A percentile compares a stretch with the other conserved stretches of the same genome.
Conservation (phyloP, 176 grass and related monocot species). For the Elymus sibiricus region DNA sequence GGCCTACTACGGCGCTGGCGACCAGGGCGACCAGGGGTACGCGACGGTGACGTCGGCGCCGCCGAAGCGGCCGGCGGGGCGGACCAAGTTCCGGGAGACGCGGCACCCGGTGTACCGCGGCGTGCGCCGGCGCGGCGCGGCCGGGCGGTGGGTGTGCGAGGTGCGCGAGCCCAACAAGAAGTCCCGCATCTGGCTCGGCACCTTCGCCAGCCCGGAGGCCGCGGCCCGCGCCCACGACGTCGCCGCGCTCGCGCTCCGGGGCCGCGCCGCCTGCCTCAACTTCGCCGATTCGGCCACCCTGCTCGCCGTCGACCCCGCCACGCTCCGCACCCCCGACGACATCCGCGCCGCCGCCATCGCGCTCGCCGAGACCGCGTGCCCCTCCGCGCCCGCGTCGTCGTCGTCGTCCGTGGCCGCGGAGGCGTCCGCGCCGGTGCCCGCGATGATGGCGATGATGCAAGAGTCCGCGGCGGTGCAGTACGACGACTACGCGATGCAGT, state of each 20-base stretch:
- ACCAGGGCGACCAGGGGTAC: slow-evolving; percentile 4
- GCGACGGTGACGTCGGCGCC: slow-evolving; percentile 57
- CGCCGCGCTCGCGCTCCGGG: slow-evolving; percentile 64
- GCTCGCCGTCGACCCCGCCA: slow-evolving; percentile 46
- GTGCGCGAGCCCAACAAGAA: slow-evolving; percentile 85
- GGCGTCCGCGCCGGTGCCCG: neutral
- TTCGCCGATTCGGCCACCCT: slow-evolving; percentile 74
- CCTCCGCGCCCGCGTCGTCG: neutral
- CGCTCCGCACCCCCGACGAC: slow-evolving; percentile 55
- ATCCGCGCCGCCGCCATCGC: slow-evolving; percentile 73
- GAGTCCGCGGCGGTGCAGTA: neutral
- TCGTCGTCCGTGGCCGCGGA: neutral
- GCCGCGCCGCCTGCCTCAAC: slow-evolving; percentile 57
- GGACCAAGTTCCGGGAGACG: slow-evolving; percentile 94
- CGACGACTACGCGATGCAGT: slow-evolving; percentile 30
- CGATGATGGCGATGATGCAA: neutral
- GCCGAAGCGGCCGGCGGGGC: slow-evolving; percentile 63
- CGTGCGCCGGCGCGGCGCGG: slow-evolving; percentile 55
- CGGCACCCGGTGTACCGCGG: slow-evolving; percentile 77
- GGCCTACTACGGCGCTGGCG: neutral
- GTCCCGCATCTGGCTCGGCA: slow-evolving; percentile 91
- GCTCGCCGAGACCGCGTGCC: slow-evolving; percentile 48
- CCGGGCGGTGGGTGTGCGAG: slow-evolving; percentile 74
- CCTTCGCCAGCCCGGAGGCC: slow-evolving; percentile 65
- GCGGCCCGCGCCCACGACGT: slow-evolving; percentile 89